A percentile compares a stretch with the other conserved stretches of the same genome.
These are phyloP conservation scores for Xylaria nigripes DNA, from an alignment of 495 filamentous ascomycete species.

Conservation along the genomic window DNA sequence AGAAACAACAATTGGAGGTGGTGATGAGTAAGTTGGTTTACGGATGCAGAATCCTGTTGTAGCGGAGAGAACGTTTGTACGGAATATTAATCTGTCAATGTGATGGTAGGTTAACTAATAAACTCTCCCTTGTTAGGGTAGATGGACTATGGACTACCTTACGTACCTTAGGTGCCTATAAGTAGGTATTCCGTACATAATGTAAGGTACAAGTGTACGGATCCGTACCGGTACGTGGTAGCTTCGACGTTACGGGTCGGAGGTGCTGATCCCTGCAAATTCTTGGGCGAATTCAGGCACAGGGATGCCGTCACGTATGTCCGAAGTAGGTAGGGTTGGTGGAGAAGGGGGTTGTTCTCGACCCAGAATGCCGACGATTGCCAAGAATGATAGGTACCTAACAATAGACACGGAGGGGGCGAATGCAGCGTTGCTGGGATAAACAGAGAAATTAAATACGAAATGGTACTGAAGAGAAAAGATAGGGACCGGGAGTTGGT, in stretches of 20 bases:
- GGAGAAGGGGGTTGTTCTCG: background rate
- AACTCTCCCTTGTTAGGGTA: background rate
- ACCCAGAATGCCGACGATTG: background rate
- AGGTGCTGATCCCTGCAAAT: constrained; percentile 2
- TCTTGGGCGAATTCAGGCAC: background rate
- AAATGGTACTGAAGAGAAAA: too few species aligned
- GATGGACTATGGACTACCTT: background rate
- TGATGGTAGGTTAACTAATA: too few species aligned
- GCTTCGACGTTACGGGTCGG: background rate
- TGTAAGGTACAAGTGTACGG: too few species aligned
- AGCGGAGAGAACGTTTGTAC: background rate
- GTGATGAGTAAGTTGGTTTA: background rate
- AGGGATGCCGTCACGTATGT: background rate
- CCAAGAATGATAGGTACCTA: background rate
- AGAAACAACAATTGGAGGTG: background rate
- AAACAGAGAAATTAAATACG: too few species aligned
- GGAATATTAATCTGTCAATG: background rate
- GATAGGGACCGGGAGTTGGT: too few species aligned
- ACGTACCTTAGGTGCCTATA: background rate
- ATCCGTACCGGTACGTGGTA: too few species aligned
- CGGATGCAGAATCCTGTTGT: background rate
- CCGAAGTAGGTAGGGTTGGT: background rate
- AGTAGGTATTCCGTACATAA: too few species aligned
- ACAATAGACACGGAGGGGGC: too few species aligned
- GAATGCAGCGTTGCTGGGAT: too few species aligned